phyloP scores from a whole-genome alignment of 345 rosid genomes.

The Garcia nutans region DNA sequence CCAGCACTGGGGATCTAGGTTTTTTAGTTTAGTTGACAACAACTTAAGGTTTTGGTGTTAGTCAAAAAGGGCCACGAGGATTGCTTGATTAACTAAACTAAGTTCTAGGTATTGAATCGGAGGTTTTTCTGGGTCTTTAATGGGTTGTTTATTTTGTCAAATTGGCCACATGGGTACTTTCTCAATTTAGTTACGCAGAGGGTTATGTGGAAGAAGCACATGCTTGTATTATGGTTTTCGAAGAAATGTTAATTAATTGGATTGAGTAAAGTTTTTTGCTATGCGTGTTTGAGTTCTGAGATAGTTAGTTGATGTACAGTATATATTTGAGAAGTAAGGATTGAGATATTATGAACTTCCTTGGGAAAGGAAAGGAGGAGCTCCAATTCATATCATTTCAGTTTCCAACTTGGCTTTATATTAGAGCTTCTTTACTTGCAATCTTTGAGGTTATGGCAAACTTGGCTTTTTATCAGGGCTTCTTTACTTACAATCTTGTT shows the following conservation, averaged over 20 bases:
- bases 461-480: too few species aligned
- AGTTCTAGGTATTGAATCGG: neutral
- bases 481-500: neutral
- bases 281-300: neutral
- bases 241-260: neutral
- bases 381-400: neutral
- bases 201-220: conserved; percentile 22
- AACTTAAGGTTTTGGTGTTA: neutral
- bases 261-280: neutral
- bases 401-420: neutral
- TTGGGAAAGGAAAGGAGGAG: conserved; percentile 1
- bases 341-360: neutral
- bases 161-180: conserved; percentile 20
- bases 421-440: neutral
- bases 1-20: conserved; percentile 9
- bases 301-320: neutral
- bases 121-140: neutral
- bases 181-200: conserved; percentile 24
- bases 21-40: neutral
- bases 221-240: conserved; percentile 12
- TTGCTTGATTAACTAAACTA: neutral
- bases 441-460: too few species aligned
- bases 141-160: conserved; percentile 3
- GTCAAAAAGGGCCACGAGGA: conserved; percentile 11
- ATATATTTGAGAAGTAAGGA: neutral